These are phyloP conservation scores for Dacryopinax primogenitus DNA, from an alignment of 768 basidiomycete species.

Conservation along the genomic window DNA sequence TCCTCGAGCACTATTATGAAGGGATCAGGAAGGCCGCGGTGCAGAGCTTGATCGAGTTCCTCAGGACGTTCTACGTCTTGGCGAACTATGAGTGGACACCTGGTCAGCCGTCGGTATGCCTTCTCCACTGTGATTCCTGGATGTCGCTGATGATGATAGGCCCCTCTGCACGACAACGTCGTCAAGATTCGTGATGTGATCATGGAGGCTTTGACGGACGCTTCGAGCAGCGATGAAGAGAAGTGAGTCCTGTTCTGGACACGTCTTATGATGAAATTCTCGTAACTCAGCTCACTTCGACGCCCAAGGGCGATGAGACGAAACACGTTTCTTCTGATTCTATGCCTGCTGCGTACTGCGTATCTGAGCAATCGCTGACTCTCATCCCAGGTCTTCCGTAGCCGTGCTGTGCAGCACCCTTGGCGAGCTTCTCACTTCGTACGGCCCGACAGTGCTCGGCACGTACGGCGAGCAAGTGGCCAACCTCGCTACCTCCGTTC, in stretches of 20 bases:
- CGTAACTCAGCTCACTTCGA: constrained; percentile 72
- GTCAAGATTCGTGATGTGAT: constrained; percentile 66
- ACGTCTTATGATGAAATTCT: constrained; percentile 37
- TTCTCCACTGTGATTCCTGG: background rate
- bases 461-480: constrained; percentile 58
- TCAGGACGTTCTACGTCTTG: constrained; percentile 84
- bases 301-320: constrained; percentile 48
- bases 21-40: constrained; percentile 91
- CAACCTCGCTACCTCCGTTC: constrained; percentile 65
- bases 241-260: constrained; percentile 49
- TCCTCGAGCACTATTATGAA: constrained; percentile 89
- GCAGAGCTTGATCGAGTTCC: constrained; percentile 74
- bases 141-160: constrained; percentile 25
- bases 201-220: constrained; percentile 62
- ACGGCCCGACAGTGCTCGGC: constrained; percentile 78
- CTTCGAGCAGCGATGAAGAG: constrained; percentile 92
- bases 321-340: constrained; percentile 21
- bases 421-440: constrained; percentile 80
- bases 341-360: constrained; percentile 11
- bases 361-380: constrained; percentile 1
- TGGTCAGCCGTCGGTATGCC: constrained; percentile 46
- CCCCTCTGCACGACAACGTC: constrained; percentile 52
- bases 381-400: constrained; percentile 57
- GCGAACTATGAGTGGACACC: constrained; percentile 73
- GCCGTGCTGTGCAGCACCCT: constrained; percentile 77